phyloP scores from a whole-genome alignment of 2,329 filamentous ascomycete species.

The Tolypocladium album region DNA sequence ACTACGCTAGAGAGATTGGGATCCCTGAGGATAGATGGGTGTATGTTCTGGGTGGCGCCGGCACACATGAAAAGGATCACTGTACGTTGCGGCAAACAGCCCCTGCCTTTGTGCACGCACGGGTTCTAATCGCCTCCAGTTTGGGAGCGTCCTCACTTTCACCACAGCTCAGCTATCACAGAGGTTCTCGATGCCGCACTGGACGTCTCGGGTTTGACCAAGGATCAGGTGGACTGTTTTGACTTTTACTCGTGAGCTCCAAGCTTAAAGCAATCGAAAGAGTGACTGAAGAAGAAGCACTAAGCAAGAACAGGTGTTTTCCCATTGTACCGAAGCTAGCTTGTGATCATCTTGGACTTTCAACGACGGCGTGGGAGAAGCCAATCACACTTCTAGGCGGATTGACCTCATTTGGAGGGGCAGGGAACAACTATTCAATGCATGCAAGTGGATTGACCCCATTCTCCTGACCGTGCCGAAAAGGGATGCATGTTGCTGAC shows the following conservation, averaged over 20 bases:
- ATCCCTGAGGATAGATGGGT: constrained; percentile 49
- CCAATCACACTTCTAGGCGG: constrained; percentile 53
- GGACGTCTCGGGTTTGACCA: constrained; percentile 30
- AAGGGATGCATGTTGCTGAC: not conserved
- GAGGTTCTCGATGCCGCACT: constrained; percentile 45
- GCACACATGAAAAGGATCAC: constrained; percentile 44
- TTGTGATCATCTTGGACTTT: constrained; percentile 45
- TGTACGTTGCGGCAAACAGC: constrained; percentile 22
- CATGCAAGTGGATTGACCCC: constrained; percentile 32
- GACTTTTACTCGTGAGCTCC: constrained; percentile 49
- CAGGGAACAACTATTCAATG: constrained; percentile 62
- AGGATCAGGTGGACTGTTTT: constrained; percentile 45
- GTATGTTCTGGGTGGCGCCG: constrained; percentile 53
- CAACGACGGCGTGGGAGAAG: constrained; percentile 31
- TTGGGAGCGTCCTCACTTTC: constrained; percentile 50
- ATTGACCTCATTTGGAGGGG: constrained; percentile 57
- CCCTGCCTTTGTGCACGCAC: not conserved
- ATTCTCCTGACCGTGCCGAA: rapidly evolving
- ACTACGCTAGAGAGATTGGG: constrained; percentile 41
- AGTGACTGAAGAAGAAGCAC: not conserved
- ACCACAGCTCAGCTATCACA: constrained; percentile 46
- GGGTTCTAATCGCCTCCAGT: constrained; percentile 24
- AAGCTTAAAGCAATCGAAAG: not conserved
- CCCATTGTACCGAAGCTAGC: constrained; percentile 60
- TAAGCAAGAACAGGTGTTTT: constrained; percentile 42